phyloP scores from a whole-genome alignment of 2,329 filamentous ascomycete genomes.

The Xylariaceae sp. region DNA sequence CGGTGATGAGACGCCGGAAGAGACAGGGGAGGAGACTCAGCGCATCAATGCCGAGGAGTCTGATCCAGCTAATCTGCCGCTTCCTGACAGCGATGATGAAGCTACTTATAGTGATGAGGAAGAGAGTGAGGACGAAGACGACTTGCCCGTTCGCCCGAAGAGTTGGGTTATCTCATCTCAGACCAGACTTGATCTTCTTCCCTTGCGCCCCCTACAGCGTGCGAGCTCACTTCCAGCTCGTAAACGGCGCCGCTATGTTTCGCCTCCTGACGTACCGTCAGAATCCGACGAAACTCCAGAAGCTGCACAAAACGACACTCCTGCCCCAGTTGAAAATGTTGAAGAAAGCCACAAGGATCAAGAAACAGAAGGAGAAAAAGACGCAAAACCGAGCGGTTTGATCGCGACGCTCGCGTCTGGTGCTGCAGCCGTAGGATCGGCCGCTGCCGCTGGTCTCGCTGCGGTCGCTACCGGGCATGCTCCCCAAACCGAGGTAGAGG shows the following conservation, averaged over 20 bases:
- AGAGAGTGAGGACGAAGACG: constrained; percentile 37
- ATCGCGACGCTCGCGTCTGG: constrained; percentile 11
- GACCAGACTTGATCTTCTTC: constrained; percentile 22
- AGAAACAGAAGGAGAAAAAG: constrained; percentile 1
- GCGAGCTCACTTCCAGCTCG: constrained; percentile 21
- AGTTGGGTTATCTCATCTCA: constrained; percentile 37
- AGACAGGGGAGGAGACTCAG: background rate
- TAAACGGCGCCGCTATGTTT: constrained; percentile 14
- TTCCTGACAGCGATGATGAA: constrained; percentile 65
- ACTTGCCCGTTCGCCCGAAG: constrained; percentile 38
- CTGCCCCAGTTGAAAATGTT: background rate
- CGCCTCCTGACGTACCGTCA: constrained; percentile 1
- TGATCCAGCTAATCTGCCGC: constrained; percentile 58
- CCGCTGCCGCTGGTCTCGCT: constrained; percentile 6
- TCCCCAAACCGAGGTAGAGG: constrained; percentile 14
- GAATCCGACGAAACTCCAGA: background rate
- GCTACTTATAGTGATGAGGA: constrained; percentile 62
- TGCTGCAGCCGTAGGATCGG: constrained; percentile 9
- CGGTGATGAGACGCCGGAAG: constrained; percentile 1
- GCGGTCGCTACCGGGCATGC: constrained; percentile 7
- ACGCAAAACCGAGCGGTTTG: constrained; percentile 1
- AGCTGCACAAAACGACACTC: background rate
- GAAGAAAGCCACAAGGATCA: constrained; percentile 2
- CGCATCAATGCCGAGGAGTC: constrained; percentile 13
- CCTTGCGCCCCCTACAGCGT: constrained; percentile 29